phyloP scores from a whole-genome alignment of 768 basidiomycete species.

The Artomyces pyxidatus region DNA sequence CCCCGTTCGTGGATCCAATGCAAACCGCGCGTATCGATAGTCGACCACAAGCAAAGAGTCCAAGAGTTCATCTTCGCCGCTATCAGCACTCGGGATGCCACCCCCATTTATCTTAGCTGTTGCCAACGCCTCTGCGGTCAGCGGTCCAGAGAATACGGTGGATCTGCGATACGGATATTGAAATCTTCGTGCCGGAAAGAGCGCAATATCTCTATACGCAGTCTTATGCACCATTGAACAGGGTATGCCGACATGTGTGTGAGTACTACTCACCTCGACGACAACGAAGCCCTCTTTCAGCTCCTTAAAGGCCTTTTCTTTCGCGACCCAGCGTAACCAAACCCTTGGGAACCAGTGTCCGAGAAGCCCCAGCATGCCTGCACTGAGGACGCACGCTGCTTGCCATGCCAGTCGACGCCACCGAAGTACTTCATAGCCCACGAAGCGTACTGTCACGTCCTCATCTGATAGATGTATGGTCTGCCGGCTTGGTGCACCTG shows the following conservation, averaged over 20 bases:
- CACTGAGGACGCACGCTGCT: conserved; percentile 51
- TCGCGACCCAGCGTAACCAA: conserved; percentile 85
- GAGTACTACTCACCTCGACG: conserved; percentile 62
- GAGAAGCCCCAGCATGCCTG: conserved; percentile 69
- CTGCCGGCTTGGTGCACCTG: conserved; percentile 80
- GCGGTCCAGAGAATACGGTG: conserved; percentile 58
- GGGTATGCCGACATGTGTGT: conserved; percentile 7
- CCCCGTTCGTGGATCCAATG: conserved; percentile 76
- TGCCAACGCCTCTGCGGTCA: conserved; percentile 13
- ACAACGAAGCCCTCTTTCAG: conserved; percentile 69
- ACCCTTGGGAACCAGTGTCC: conserved; percentile 91
- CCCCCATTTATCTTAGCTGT: conserved; percentile 8
- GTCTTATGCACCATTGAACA: conserved; percentile 47
- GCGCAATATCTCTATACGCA: conserved; percentile 69
- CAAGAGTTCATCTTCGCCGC: conserved; percentile 30
- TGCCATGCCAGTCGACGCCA: conserved; percentile 69
- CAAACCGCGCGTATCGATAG: conserved; percentile 89
- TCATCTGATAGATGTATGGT: conserved; percentile 83
- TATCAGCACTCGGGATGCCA: conserved; percentile 24
- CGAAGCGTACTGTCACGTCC: conserved; percentile 78
- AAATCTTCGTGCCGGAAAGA: conserved; percentile 64
- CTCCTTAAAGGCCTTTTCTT: conserved; percentile 75
- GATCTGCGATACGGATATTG: conserved; percentile 71
- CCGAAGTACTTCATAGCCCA: conserved; percentile 67
- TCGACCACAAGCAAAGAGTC: conserved; percentile 63